Percentiles rank a stretch among this genome's conserved stretches.
phyloP scores from a whole-genome alignment of 140 eudicot genomes.

The Erigeron philadelphicus region DNA sequence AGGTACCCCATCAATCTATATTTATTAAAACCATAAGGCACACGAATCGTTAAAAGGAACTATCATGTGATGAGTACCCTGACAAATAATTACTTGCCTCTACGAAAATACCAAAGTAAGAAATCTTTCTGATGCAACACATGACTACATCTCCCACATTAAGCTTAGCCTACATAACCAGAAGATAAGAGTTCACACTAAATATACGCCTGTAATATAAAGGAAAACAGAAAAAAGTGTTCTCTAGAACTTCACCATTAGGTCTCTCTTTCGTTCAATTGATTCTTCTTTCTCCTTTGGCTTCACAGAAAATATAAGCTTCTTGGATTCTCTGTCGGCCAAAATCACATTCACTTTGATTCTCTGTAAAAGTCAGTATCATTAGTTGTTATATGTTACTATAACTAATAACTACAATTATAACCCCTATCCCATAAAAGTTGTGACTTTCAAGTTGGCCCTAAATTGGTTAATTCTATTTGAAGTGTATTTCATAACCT shows the following conservation, averaged over 20 bases:
- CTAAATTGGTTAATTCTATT: background rate
- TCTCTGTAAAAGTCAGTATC: constrained; percentile 44
- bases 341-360: constrained; percentile 56
- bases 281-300: constrained; percentile 79
- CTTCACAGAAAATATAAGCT: constrained; percentile 69
- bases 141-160: constrained; percentile 69
- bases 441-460: background rate
- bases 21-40: constrained; percentile 7
- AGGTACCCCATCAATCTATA: constrained; percentile 89
- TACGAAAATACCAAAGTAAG: constrained; percentile 81
- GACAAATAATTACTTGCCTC: constrained; percentile 48
- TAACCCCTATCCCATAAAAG: constrained; percentile 14
- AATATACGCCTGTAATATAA: background rate
- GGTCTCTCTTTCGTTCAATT: constrained; percentile 53
- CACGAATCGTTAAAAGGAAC: background rate
- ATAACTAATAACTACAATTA: background rate
- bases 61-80: constrained; percentile 2
- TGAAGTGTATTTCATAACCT: constrained; percentile 10
- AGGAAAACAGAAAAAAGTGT: constrained; percentile 2
- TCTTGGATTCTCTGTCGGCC: constrained; percentile 69
- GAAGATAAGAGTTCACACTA: constrained; percentile 10
- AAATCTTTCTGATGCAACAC: constrained; percentile 68
- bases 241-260: constrained; percentile 55
- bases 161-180: constrained; percentile 59
- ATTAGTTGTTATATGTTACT: constrained; percentile 5